phyloP scores from a whole-genome alignment of 78 protist species.

The Dictyostelium capitatum region DNA sequence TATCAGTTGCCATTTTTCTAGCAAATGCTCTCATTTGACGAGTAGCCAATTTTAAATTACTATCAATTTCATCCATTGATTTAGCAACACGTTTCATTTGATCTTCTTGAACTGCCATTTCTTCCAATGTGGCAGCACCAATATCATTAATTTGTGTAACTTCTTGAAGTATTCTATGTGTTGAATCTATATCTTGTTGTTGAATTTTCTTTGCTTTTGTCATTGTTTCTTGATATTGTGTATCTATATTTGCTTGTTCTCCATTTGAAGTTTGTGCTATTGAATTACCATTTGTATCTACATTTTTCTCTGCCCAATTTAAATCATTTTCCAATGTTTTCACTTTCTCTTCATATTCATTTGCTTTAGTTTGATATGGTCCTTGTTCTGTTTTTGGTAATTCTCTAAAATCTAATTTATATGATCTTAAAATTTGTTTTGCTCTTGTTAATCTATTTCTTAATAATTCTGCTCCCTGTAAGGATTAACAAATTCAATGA shows the following conservation, averaged over 20 bases:
- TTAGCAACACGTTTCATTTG: slow-evolving; percentile 59
- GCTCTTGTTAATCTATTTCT: slow-evolving; percentile 55
- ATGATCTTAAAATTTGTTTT: slow-evolving; percentile 54
- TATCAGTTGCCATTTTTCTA: slow-evolving; percentile 90
- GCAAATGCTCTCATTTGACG: slow-evolving; percentile 87
- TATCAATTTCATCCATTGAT: slow-evolving; percentile 76
- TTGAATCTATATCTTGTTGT: slow-evolving; percentile 36
- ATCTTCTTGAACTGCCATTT: slow-evolving; percentile 61
- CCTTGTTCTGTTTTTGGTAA: slow-evolving; percentile 47
- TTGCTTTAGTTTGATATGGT: slow-evolving; percentile 32
- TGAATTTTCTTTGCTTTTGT: slow-evolving; percentile 51
- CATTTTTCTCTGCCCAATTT: slow-evolving; percentile 63
- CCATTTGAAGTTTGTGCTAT: not conserved
- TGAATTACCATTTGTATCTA: slow-evolving; percentile 12
- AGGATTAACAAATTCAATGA: not conserved
- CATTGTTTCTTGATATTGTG: slow-evolving; percentile 47
- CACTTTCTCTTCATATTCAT: slow-evolving; percentile 32
- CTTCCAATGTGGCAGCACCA: slow-evolving; percentile 50
- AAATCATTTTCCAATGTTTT: slow-evolving; percentile 69
- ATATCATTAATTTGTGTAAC: slow-evolving; percentile 4
- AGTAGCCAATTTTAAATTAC: slow-evolving; percentile 80
- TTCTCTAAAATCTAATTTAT: slow-evolving; percentile 51
- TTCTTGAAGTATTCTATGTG: slow-evolving; percentile 15
- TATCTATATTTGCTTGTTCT: not conserved
- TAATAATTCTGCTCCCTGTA: slow-evolving; percentile 37